Conservation (phyloP, 2,329 filamentous ascomycete species). For the Fusarium coffeatum region DNA sequence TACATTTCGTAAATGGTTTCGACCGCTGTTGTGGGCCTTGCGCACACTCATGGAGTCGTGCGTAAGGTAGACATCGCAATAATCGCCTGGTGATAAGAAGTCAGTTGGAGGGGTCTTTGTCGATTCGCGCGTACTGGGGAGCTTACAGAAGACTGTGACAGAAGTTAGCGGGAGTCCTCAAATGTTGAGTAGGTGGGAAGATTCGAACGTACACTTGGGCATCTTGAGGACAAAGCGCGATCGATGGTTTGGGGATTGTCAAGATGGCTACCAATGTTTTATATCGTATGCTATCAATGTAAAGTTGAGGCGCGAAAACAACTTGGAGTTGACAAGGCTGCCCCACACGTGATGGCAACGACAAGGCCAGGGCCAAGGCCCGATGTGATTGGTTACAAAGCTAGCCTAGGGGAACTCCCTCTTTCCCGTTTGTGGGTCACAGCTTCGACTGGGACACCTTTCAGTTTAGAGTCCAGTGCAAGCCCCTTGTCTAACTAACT, state of each 20-base stretch:
- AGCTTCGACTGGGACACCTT: conserved; percentile 49
- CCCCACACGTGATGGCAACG: conserved; percentile 47
- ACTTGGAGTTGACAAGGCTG: conserved; percentile 46
- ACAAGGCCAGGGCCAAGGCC: conserved; percentile 42
- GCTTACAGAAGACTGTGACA: conserved; percentile 43
- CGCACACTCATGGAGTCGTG: conserved; percentile 99
- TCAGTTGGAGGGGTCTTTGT: conserved; percentile 37
- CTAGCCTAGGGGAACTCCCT: conserved; percentile 7
- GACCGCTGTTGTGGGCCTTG: conserved; percentile 96
- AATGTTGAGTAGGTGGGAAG: conserved; percentile 3
- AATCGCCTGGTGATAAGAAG: conserved; percentile 72
- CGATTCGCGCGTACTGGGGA: conserved; percentile 14
- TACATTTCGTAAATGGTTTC: conserved; percentile 97
- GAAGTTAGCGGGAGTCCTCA: conserved; percentile 52
- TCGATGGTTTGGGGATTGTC: conserved; percentile 17
- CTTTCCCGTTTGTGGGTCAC: conserved; percentile 37
- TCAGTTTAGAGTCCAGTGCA: conserved; percentile 42
- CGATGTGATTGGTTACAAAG: conserved; percentile 27
- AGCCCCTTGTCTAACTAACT: conserved; percentile 35
- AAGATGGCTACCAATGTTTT: not conserved
- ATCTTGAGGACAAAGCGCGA: conserved; percentile 64
- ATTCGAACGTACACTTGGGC: conserved; percentile 81
- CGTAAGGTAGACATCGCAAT: conserved; percentile 99
- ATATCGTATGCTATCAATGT: conserved; percentile 1
- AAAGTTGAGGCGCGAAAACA: conserved; percentile 36